phyloP scores from a whole-genome alignment of 176 grass and related monocot species.

The Puccinellia tenuiflora region DNA sequence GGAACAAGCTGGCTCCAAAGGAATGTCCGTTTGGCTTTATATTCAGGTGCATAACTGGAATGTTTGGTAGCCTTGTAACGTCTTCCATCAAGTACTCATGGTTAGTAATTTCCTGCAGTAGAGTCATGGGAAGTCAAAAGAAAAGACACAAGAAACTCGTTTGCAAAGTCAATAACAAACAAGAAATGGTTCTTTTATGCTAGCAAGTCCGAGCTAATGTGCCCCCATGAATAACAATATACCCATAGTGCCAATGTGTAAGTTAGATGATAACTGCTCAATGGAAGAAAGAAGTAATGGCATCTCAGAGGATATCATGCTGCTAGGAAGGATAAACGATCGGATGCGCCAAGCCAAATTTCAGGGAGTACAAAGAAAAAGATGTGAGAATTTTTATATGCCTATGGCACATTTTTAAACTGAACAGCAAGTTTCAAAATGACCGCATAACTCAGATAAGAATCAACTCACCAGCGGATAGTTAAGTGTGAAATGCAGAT shows the following conservation, averaged over 20 bases:
- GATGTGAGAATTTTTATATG: too few relatives aligned
- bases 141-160: not conserved
- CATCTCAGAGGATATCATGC: not conserved
- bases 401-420: not conserved
- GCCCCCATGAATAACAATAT: too few relatives aligned
- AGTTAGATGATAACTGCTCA: not conserved
- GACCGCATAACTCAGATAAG: too few relatives aligned
- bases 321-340: not conserved
- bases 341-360: too few relatives aligned
- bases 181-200: too few relatives aligned
- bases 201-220: too few relatives aligned
- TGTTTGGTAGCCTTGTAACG: not conserved
- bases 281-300: not conserved
- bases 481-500: not conserved
- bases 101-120: not conserved
- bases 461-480: conserved; percentile 1
- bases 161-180: not conserved
- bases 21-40: not conserved
- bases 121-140: not conserved
- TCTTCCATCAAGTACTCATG: not conserved
- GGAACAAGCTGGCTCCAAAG: not conserved
- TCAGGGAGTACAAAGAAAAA: not conserved
- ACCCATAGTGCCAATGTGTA: too few relatives aligned
- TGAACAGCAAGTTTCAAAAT: too few relatives aligned
- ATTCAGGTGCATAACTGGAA: not conserved